phyloP scores from a whole-genome alignment of 1,139 yeast species.

The Lodderomyces beijingensis region DNA sequence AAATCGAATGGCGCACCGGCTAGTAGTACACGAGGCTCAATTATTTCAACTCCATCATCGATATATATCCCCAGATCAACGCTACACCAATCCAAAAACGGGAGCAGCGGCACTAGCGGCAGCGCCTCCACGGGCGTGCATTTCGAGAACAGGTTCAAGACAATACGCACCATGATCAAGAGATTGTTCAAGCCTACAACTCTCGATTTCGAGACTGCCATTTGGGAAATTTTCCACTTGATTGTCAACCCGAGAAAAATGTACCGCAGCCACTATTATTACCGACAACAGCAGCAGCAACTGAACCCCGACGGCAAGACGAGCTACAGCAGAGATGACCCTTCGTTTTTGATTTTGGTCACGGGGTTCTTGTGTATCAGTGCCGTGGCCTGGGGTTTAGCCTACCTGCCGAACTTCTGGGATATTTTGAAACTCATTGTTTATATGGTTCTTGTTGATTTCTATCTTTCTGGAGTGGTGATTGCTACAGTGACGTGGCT shows the following conservation, averaged over 20 bases:
- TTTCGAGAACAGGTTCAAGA: conserved; percentile 11
- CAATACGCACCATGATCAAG: conserved; percentile 27
- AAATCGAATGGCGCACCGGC: conserved; percentile 2
- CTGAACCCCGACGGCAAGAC: conserved; percentile 21
- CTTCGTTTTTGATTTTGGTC: conserved; percentile 73
- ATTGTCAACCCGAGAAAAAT: conserved; percentile 75
- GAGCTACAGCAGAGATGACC: conserved; percentile 84
- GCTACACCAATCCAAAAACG: conserved; percentile 1
- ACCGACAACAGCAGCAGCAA: conserved; percentile 31
- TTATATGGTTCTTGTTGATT: conserved; percentile 84
- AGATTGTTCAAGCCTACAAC: conserved; percentile 70
- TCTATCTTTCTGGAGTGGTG: conserved; percentile 63
- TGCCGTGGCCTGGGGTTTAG: conserved; percentile 88
- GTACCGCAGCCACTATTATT: conserved; percentile 76
- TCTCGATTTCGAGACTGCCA: conserved; percentile 85
- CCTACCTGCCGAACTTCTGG: conserved; percentile 61
- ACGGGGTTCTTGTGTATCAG: conserved; percentile 62
- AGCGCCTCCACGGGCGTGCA: conserved; percentile 1
- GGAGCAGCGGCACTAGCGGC: background rate
- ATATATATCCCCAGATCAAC: conserved; percentile 13
- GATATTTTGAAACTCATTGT: conserved; percentile 62
- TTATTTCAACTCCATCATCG: conserved; percentile 18
- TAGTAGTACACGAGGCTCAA: conserved; percentile 16
- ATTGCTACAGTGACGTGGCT: conserved; percentile 74
- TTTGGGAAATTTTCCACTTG: conserved; percentile 82